Base-by-base conservation (phyloP, 768 basidiomycete species). In the Boletus fagicola region DNA sequence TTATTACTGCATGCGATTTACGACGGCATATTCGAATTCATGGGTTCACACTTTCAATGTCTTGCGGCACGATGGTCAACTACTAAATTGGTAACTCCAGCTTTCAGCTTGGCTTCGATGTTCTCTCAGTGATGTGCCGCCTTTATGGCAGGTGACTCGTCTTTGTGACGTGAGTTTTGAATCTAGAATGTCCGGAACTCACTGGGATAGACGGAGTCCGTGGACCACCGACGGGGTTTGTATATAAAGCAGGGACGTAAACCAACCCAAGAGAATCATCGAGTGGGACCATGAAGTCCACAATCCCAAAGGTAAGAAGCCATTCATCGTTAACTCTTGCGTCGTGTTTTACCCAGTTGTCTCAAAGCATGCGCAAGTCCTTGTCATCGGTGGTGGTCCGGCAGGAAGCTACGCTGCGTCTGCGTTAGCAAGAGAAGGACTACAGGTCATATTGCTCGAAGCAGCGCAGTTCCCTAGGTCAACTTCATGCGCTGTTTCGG, bases 311-410 rank as follows among this genome's bases (percentile, higher is more conserved):
- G n/a, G 69, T 72, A 60, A 68, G 62, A 15, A 35, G 13, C 31
- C 12, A 5, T n/a, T 40, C 39, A 2, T 16, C 28, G 5, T 31
- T 18, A 0, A 13, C 0, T 30, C 13, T 42, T 24, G 43, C 20
- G 36, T 20, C 9, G 12, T 45, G 26, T 4, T 36, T 56, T 12
- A 56, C 53, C 11, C 39, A n/a, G 6, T 26, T 13, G 3, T 36
- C 45, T 28, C 36, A 24, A 48, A 71, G 70, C 71, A 62, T 15
- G 36, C 64, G 0, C 68, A 72, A 31, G 64, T 72, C 11, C 77
- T 82, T 40, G 78, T 86, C 33, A 69, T 86, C 13, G 84, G 84
- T 10, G 84, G 85, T 49, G 85, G 84, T 16, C 85, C 85, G 1
- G 80, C 76, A 8, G 85, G 85, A 30, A 78, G 77, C 59, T 85